Percentiles rank a stretch among this genome's conserved stretches.
Conservation (phyloP, 345 rosid species). For the Erucastrum elatum region DNA sequence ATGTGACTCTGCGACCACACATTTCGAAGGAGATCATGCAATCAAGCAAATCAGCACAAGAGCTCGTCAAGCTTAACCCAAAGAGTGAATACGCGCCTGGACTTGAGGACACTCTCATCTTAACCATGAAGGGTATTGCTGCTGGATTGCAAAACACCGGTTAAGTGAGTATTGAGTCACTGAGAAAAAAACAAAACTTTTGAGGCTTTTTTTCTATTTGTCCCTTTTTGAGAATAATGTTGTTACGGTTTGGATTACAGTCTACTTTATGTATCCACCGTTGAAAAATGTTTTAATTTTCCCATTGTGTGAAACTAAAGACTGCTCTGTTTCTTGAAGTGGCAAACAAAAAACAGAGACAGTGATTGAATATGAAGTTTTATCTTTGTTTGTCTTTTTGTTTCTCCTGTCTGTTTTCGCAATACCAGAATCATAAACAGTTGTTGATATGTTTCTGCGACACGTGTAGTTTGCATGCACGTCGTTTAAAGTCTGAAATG, state of each 20-base stretch:
- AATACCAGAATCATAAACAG: neutral
- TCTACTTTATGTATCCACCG: slow-evolving; percentile 40
- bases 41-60: slow-evolving; percentile 68
- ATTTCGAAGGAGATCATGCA: slow-evolving; percentile 79
- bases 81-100: slow-evolving; percentile 88
- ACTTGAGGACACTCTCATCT: slow-evolving; percentile 92
- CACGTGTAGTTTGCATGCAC: slow-evolving; percentile 11
- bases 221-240: slow-evolving; percentile 18
- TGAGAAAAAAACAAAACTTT: slow-evolving; percentile 5
- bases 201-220: neutral
- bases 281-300: slow-evolving; percentile 10
- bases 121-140: slow-evolving; percentile 98
- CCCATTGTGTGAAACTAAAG: slow-evolving; percentile 8
- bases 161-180: slow-evolving; percentile 38
- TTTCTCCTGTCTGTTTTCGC: neutral
- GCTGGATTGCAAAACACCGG: slow-evolving; percentile 97
- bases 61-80: slow-evolving; percentile 78
- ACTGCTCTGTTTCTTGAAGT: slow-evolving; percentile 32
- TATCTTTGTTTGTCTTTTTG: neutral
- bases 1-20: slow-evolving; percentile 73
- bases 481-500: slow-evolving; percentile 21
- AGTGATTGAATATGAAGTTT: slow-evolving; percentile 18
- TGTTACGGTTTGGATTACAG: slow-evolving; percentile 37
- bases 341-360: slow-evolving; percentile 8
- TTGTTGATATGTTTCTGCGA: neutral